Evolutionary conservation across 371 early-diverging fungal species (phyloP), one percentile per base, ranked within the genome.

Genomic region (Mucor indicus): DNA sequence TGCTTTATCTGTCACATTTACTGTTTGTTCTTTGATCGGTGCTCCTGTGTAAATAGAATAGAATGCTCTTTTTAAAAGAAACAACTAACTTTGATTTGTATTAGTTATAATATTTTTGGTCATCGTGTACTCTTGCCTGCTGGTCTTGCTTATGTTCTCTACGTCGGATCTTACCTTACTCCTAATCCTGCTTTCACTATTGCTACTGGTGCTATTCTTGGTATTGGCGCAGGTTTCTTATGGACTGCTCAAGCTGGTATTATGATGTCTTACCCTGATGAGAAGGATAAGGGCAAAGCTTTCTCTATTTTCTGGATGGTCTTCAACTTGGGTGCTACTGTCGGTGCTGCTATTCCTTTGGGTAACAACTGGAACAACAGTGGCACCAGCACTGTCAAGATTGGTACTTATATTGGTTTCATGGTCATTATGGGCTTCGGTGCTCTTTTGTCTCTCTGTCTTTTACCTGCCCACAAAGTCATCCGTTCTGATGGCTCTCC

Each of bases 181-280:
- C 63, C 60, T 49, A 61, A 63, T 47, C 55, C 50, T 50, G 64
- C 37, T 41, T 79, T 85, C 36, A 69, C 76, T 2, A 66, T 81
- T 53, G 47, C 74, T 19, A 52, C 83, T 22, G 83, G 84, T 51
- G 82, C 77, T 35, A 50, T 81, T 43, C 69, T 86, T 38, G 88
- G 88, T 72, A 50, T 79, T 31, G 75, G 83, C 58, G 63, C 64
- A 33, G 63, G 68, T 54, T 60, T 67, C 57, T 47, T 67, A 27
- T 63, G 64, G 63, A 62, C 64, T 27, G 87, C 88, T 9, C 87
- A 89, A 60, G 90, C 89, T 25, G 81, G 86, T 69, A 85, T 91
- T 55, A 85, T 89, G 81, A 77, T 87, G 65, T 83, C 89, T 31
- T 90, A 91, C 57, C 90, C 92, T 4, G 71, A 71, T 25, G 89